phyloP scores from a whole-genome alignment of 148 eudicot species.

The Silene latifolia region DNA sequence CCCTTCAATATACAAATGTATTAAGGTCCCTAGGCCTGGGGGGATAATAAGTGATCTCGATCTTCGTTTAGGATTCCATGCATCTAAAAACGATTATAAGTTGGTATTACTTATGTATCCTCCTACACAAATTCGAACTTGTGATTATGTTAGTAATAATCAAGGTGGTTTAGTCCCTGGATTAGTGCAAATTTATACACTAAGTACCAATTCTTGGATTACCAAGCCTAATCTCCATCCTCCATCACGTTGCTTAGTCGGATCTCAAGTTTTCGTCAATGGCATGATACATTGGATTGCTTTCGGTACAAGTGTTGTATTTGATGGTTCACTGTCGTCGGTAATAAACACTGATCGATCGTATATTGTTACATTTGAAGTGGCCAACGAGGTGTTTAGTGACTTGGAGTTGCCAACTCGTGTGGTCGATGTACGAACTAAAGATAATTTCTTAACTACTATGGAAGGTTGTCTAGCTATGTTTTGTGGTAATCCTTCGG shows the following conservation, averaged over 20 bases:
- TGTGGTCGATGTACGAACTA: neutral
- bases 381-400: conserved; percentile 12
- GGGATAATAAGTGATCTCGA: neutral
- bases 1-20: conserved; percentile 7
- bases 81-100: conserved; percentile 16
- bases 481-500: neutral
- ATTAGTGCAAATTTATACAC: conserved; percentile 13
- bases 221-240: neutral
- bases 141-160: neutral
- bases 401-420: conserved; percentile 8
- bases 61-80: conserved; percentile 22
- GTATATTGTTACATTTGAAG: conserved; percentile 18
- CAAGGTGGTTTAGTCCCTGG: conserved; percentile 2
- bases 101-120: conserved; percentile 18
- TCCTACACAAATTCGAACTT: neutral
- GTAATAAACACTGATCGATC: neutral
- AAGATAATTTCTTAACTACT: neutral
- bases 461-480: conserved; percentile 18
- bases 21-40: neutral
- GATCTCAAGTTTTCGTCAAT: conserved; percentile 16
- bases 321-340: too few species aligned
- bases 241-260: conserved; percentile 18
- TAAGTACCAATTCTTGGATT: conserved; percentile 20
- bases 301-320: neutral
- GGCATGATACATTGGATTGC: conserved; percentile 24